Evolutionary conservation across 306 rosid species (phyloP), one percentile per base, ranked within the genome.

Genomic region (Carpinus fangiana): DNA sequence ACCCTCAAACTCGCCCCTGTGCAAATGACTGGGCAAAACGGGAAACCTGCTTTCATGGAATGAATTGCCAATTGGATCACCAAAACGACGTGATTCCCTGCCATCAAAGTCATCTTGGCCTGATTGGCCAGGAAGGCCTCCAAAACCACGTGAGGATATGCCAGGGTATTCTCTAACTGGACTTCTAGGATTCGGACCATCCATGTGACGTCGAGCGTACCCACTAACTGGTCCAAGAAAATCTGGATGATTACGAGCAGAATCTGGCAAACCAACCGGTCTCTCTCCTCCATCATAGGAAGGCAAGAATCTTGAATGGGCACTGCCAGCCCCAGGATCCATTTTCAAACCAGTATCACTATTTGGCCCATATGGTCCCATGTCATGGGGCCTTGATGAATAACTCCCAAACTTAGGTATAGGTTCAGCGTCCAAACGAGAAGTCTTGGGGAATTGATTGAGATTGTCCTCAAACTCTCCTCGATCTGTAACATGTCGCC

Each of bases 1-100:
- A 77, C 90, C 90, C 73, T 93, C 98, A 87, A 92, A 90, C 77
- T 90, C 97, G 67, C 86, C 91, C 80, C 96, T 79, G 21, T 68
- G 96, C 82, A 85, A 79, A 87, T 89, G 93, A 79, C 84, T 59
- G 14, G 92, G 90, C 66, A 85, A 83, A 78, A 61, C 86, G 76
- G 93, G 76, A 84, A 87, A 90, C 80, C 96, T 88, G 70, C 88
- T 82, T 62, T 90, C 98, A 61, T 65, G 92, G 74, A 90, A 88
- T 60, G 86, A 75, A 82, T 79, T 70, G 59, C 83, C 88, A 82
- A 16, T 79, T 46, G 93, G 84, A 53, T 87, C 96, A 78, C 94
- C 95, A 76, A 89, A 87, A 12, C 82, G 92, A 76, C 57, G 86
- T 17, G 87, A 83, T 79, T 83, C 91, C 72, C 97, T 89, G 46